Evolutionary conservation across 495 filamentous ascomycete species (phyloP), one percentile per base, ranked within the genome.

Genomic region (Hamigera avellanea): DNA sequence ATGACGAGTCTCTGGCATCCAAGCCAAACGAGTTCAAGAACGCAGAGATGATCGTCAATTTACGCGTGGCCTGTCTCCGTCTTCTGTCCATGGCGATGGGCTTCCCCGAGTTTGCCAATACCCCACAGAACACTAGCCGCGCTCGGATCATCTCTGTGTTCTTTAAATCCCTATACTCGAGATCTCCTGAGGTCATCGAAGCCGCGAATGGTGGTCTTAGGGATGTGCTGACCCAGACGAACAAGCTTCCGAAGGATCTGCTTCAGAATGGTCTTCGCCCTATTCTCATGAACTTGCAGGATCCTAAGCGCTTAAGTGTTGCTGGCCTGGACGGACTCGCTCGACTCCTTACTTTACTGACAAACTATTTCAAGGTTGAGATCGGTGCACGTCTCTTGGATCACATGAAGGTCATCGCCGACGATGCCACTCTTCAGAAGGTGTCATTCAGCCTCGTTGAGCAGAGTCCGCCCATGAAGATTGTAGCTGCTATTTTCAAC

Each of bases 351-450:
- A 82, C 85, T 18, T 69, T 99, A 0, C 62, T 99, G 14, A 99
- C 93, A 0, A 96, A 93, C 34, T 96, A 96, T 53, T 99, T 99
- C 66, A 99, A 99, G 59, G 89, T 95, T 2, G 93, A 95, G 53
- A 99, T 99, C 32, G 93, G 93, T 5, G 74, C 86, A 23, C 73
- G 88, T 29, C 60, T 99, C 6, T 63, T 99, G 12, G 88, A 94
- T 31, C 93, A 99, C 43, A 80, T 96, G 66, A 88, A 86, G 52
- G 71, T 78, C 10, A 85, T 99, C 48, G 91, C 89, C 0, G 88
- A 95, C 43, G 70, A 80, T 14, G 63, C 63, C 25, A 70, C 74
- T 7, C 61, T 96, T 37, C 88, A 95, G 54, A 84, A 87, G 50
- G 81, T 91, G 2, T 95, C 88, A 0, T 95, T 95, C 57, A 87